These are phyloP conservation scores for Ophiobolus disseminans DNA, from an alignment of 2,329 filamentous ascomycete genomes.

Conservation along the genomic window DNA sequence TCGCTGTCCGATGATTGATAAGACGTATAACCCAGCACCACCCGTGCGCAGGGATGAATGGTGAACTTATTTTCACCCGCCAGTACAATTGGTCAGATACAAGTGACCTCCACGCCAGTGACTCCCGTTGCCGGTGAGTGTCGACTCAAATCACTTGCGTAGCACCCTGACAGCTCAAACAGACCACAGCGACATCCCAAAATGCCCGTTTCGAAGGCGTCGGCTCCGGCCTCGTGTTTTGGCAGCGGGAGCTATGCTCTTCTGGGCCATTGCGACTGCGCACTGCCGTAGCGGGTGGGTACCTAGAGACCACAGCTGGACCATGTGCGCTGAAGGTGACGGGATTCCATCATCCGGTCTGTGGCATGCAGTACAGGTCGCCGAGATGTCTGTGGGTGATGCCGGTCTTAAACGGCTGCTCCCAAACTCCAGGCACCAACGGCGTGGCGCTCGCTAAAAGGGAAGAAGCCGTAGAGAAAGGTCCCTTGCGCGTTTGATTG, in stretches of 20 bases:
- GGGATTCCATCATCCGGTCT: constrained; percentile 6
- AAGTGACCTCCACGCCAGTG: background rate
- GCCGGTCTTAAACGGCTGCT: constrained; percentile 7
- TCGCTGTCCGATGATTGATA: constrained; percentile 30
- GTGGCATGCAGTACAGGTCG: constrained; percentile 17
- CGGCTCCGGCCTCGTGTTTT: constrained; percentile 22
- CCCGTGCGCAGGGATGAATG: constrained; percentile 16
- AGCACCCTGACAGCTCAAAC: background rate
- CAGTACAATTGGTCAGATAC: constrained; percentile 4
- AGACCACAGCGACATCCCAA: constrained; percentile 13
- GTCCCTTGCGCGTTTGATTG: constrained; percentile 15
- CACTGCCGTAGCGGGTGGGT: constrained; percentile 21
- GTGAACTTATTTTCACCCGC: constrained; percentile 20
- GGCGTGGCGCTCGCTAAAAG: constrained; percentile 6
- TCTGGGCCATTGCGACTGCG: constrained; percentile 21
- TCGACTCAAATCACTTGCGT: background rate
- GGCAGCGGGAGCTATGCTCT: constrained; percentile 33
- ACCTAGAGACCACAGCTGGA: constrained; percentile 24
- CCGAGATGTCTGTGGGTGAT: constrained; percentile 15
- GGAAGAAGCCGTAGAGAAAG: too few species aligned
- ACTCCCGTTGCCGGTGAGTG: constrained; percentile 7
- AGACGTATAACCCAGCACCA: constrained; percentile 8
- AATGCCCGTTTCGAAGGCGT: constrained; percentile 20
- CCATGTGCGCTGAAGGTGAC: constrained; percentile 16
- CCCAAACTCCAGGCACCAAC: constrained; percentile 22